Evolutionary conservation across 495 filamentous ascomycete genomes (phyloP).

Genomic region (Penicillium egyptiacum): DNA sequence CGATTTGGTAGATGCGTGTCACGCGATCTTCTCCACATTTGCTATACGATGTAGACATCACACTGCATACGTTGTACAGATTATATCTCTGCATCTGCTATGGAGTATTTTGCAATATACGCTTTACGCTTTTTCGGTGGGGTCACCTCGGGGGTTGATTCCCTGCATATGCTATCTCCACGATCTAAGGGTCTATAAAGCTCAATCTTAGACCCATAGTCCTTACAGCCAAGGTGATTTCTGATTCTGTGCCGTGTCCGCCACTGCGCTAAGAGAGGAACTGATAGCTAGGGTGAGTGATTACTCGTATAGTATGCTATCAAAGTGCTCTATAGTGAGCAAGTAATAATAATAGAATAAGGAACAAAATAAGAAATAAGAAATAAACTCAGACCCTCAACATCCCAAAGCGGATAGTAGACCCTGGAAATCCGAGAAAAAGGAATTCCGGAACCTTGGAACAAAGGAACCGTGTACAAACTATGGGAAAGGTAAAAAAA

Average conservation of each 20-base stretch:
- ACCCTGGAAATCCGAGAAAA: conserved; percentile 27
- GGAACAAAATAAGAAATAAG: not conserved
- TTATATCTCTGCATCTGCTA: not conserved
- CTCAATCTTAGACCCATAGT: conserved; percentile 11
- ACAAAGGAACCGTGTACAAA: not conserved
- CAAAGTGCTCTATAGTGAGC: too few relatives aligned
- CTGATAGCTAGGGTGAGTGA: not conserved
- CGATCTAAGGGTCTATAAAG: conserved; percentile 20
- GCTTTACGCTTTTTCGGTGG: not conserved
- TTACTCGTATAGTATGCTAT: not conserved
- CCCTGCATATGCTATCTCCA: conserved; percentile 29
- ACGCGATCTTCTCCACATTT: not conserved
- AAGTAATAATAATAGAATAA: conserved; percentile 4
- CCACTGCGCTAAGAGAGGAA: conserved; percentile 3
- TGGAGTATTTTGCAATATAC: not conserved
- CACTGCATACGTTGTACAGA: not conserved
- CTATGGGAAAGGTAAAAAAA: conserved; percentile 6
- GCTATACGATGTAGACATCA: not conserved
- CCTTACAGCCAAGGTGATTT: conserved; percentile 16
- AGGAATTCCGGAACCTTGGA: not conserved
- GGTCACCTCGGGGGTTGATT: conserved; percentile 21
- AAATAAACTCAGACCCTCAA: conserved; percentile 20
- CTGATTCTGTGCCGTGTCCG: conserved; percentile 19
- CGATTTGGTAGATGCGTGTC: not conserved
- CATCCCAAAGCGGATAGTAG: conserved; percentile 17